Base-by-base conservation (phyloP, 768 basidiomycete genomes). In the Calocybe indica region DNA sequence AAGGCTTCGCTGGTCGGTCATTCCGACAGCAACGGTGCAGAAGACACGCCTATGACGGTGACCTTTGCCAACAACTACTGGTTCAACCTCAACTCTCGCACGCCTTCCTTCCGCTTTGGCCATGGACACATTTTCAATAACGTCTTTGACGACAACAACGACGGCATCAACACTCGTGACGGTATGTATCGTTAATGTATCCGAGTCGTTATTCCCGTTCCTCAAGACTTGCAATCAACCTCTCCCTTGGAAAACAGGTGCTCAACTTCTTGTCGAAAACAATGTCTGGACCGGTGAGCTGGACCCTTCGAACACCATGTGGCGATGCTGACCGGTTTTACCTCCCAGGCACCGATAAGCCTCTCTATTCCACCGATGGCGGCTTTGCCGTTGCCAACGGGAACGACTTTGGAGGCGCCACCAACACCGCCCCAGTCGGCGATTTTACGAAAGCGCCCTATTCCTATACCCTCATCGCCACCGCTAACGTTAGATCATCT, bases 51-150 rank as follows among this genome's bases (percentile, higher is more conserved):
- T 36, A 72, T 72, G 46, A 70, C 70, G 15, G 72, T 73, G 52
- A 73, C 71, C 45, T 60, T 64, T 48, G 73, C 71, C 50, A 55
- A 57, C 57, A 76, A 76, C 66, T 66, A 65, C 57, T 74, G 63
- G 62, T 48, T 38, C 58, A 66, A 69, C 59, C 58, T 72, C 56
- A 71, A 71, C 56, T 71, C 70, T 22, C 70, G 72, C 43, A 72
- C 72, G 4, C 72, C 71, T 28, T 72, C 71, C 9, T 68, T 73
- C 67, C 67, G 72, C 37, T 73, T 72, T 55, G 72, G 72, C 37
- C 66, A 66, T 48, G 72, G 70, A 30, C 72, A 73, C 61, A 65
- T 74, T 51, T 74, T 65, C 61, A 74, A 73, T 61, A 73, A 72
- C 49, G 57, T 69, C 33, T 72, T 71, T 48, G 69, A 71, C 41